A percentile compares a stretch with the other conserved stretches of the same genome.
phyloP scores from a whole-genome alignment of 2,329 filamentous ascomycete genomes.

The Cercospora brassicicola region DNA sequence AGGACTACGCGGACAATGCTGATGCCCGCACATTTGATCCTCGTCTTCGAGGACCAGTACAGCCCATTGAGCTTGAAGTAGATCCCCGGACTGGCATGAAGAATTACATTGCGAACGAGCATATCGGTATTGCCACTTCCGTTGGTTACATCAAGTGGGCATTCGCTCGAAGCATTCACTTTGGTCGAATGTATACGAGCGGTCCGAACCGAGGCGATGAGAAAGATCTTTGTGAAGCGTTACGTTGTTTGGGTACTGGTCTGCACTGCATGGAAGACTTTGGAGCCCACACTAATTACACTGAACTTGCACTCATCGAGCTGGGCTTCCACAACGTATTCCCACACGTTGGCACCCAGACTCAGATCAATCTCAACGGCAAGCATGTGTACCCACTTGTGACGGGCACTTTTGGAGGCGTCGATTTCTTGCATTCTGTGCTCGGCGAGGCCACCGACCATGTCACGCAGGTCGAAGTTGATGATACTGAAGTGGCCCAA shows the following conservation, averaged over 20 bases:
- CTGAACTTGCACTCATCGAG: conserved; percentile 54
- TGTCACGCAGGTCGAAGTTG: conserved; percentile 51
- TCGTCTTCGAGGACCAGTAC: conserved; percentile 76
- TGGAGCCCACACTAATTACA: conserved; percentile 57
- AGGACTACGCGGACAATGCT: conserved; percentile 72
- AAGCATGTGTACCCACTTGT: conserved; percentile 54
- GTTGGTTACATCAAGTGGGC: conserved; percentile 60
- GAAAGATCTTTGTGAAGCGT: conserved; percentile 51
- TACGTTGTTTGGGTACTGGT: conserved; percentile 54
- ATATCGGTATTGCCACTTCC: conserved; percentile 84
- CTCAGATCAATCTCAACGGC: conserved; percentile 48
- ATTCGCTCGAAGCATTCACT: conserved; percentile 51
- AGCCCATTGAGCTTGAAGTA: conserved; percentile 47
- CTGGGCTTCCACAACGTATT: conserved; percentile 55
- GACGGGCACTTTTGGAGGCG: conserved; percentile 56
- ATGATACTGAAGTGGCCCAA: conserved; percentile 51
- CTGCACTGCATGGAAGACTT: conserved; percentile 58
- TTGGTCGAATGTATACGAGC: conserved; percentile 50
- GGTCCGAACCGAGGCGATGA: conserved; percentile 46
- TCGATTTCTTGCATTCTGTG: conserved; percentile 54
- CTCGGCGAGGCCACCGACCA: conserved; percentile 53
- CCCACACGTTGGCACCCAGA: conserved; percentile 51
- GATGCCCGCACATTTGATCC: conserved; percentile 82
- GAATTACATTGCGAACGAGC: conserved; percentile 95
- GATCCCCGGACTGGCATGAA: conserved; percentile 81